These are phyloP conservation scores for Myriosclerotinia curreyana DNA, from an alignment of 2,329 filamentous ascomycete genomes.

Conservation along the genomic window DNA sequence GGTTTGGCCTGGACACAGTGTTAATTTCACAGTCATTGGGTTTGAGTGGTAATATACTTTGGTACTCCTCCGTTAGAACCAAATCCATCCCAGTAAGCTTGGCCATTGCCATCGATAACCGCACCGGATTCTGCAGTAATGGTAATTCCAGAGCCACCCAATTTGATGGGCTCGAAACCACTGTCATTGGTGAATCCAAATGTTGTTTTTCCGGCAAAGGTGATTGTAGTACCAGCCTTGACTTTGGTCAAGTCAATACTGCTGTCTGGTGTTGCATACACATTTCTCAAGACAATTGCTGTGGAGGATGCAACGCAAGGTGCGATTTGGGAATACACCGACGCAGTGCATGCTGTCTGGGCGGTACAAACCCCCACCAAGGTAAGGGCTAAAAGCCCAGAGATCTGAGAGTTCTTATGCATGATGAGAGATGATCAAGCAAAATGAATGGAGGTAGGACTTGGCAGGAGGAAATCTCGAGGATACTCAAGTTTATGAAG, in stretches of 20 bases:
- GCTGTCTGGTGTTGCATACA: constrained; percentile 54
- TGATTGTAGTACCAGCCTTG: constrained; percentile 51
- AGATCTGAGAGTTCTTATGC: background rate
- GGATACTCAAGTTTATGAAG: constrained; percentile 3
- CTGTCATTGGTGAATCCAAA: constrained; percentile 35
- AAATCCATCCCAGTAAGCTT: constrained; percentile 59
- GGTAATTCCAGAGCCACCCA: constrained; percentile 56
- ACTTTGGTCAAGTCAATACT: constrained; percentile 57
- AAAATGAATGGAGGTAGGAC: background rate
- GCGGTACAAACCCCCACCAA: constrained; percentile 4
- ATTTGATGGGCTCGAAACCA: constrained; percentile 35
- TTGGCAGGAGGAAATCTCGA: background rate
- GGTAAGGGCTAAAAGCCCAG: constrained; percentile 13
- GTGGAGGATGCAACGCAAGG: constrained; percentile 51
- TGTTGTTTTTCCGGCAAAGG: constrained; percentile 59
- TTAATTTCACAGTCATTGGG: background rate
- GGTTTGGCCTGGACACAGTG: constrained; percentile 55
- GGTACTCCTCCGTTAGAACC: constrained; percentile 53
- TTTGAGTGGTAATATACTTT: constrained; percentile 28
- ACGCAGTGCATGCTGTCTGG: constrained; percentile 10
- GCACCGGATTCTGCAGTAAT: constrained; percentile 52
- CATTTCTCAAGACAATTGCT: constrained; percentile 52
- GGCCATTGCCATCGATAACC: constrained; percentile 52
- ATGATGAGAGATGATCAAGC: constrained; percentile 8
- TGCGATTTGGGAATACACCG: constrained; percentile 47